Evolutionary conservation across 108 stramenopile species (phyloP).

Genomic region (Chaetoceros muelleri): DNA sequence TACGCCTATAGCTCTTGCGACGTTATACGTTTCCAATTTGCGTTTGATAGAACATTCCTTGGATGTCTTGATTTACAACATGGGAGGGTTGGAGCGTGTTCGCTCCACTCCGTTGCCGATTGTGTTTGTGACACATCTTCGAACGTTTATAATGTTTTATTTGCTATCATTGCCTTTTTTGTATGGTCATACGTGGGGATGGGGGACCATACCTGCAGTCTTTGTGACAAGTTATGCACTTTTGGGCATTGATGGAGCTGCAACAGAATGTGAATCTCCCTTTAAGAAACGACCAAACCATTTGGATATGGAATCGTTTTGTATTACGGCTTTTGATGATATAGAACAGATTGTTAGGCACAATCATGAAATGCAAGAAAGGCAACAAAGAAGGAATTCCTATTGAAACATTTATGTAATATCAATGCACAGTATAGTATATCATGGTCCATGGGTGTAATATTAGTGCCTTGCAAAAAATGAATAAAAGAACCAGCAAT

Average conservation of each 20-base stretch:
- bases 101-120: conserved; percentile 59
- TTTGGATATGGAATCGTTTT: conserved; percentile 34
- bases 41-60: conserved; percentile 3
- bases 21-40: neutral
- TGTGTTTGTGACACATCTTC: conserved; percentile 55
- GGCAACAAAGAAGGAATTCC: too few species aligned
- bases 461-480: too few species aligned
- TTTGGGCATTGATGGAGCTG: conserved; percentile 32
- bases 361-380: too few species aligned
- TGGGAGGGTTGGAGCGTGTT: conserved; percentile 69
- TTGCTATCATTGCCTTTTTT: conserved; percentile 25
- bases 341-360: neutral
- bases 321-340: conserved; percentile 14
- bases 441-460: too few species aligned
- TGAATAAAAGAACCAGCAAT: too few species aligned
- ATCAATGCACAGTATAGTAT: too few species aligned
- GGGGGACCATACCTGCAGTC: conserved; percentile 16
- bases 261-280: conserved; percentile 26
- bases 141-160: conserved; percentile 53
- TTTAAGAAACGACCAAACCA: conserved; percentile 29
- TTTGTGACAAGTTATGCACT: conserved; percentile 16
- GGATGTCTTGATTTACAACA: conserved; percentile 19
- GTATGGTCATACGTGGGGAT: conserved; percentile 13
- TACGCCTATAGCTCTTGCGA: neutral
- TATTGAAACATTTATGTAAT: too few species aligned